These are phyloP conservation scores for Panaeolus papilionaceus DNA, from an alignment of 768 basidiomycete species.

Conservation along the genomic window DNA sequence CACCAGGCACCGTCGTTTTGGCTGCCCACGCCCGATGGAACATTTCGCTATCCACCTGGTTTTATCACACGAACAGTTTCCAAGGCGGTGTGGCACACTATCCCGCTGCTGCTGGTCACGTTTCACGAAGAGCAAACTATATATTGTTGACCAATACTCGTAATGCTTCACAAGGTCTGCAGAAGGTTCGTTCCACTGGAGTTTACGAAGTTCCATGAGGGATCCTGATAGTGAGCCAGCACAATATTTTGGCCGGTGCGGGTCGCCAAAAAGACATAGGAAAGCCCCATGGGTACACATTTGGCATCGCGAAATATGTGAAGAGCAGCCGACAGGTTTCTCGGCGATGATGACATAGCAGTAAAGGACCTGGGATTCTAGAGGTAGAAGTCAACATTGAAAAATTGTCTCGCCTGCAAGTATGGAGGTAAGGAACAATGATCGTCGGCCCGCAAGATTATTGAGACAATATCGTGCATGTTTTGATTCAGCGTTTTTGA, in stretches of 20 bases:
- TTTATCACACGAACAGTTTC: no score
- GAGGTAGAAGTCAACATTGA: no score
- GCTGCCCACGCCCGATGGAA: no score
- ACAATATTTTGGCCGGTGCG: not conserved
- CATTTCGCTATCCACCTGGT: no score
- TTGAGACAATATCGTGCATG: not conserved
- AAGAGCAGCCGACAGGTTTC: not conserved
- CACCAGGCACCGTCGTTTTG: no score
- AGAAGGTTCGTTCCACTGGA: no score
- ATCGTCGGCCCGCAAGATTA: not conserved
- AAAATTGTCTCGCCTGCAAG: no score
- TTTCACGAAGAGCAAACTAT: not conserved
- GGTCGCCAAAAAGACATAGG: not conserved
- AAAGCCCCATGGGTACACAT: no score
- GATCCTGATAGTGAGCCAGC: not conserved
- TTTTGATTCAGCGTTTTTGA: not conserved
- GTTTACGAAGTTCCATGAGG: not conserved
- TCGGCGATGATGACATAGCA: not conserved
- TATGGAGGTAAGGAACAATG: no score
- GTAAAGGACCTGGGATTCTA: not conserved
- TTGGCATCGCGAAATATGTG: no score
- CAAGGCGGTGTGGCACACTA: not conserved
- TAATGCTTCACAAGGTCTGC: not conserved
- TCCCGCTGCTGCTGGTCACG: not conserved
- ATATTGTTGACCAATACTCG: not conserved